Conservation (phyloP, 1,284 basidiomycete species). For the Apiotrichum brassicae region DNA sequence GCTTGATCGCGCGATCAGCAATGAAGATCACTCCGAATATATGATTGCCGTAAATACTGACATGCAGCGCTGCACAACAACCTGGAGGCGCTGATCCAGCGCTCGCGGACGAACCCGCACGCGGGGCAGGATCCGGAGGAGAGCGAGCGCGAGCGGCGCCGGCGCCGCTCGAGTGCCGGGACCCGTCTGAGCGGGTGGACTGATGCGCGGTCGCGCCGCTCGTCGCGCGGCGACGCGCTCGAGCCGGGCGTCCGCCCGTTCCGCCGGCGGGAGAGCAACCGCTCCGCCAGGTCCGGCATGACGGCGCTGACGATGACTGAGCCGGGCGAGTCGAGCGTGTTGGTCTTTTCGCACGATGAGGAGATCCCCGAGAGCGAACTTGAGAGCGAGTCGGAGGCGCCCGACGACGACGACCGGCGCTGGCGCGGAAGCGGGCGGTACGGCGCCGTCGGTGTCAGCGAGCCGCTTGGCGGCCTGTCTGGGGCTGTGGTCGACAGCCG, state of each 20-base stretch:
- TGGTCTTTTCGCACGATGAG: conserved; percentile 11
- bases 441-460: background rate
- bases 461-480: background rate
- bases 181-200: background rate
- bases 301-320: background rate
- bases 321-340: conserved; percentile 5
- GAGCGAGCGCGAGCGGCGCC: background rate
- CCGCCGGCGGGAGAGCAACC: background rate
- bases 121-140: conserved; percentile 1
- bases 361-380: background rate
- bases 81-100: conserved; percentile 42
- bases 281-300: background rate
- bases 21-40: too few relatives aligned
- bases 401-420: background rate
- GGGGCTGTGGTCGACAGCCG: background rate
- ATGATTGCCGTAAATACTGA: too few relatives aligned
- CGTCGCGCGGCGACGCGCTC: conserved; percentile 1
- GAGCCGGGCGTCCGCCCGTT: background rate
- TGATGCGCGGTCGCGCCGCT: background rate
- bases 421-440: background rate
- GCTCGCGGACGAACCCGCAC: conserved; percentile 28
- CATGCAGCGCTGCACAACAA: conserved; percentile 38
- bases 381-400: background rate
- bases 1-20: too few relatives aligned
- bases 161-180: conserved; percentile 1